Evolutionary conservation across 2,329 filamentous ascomycete genomes (phyloP), one percentile per base, ranked within the genome.

Genomic region (Hypomyces rosellus): DNA sequence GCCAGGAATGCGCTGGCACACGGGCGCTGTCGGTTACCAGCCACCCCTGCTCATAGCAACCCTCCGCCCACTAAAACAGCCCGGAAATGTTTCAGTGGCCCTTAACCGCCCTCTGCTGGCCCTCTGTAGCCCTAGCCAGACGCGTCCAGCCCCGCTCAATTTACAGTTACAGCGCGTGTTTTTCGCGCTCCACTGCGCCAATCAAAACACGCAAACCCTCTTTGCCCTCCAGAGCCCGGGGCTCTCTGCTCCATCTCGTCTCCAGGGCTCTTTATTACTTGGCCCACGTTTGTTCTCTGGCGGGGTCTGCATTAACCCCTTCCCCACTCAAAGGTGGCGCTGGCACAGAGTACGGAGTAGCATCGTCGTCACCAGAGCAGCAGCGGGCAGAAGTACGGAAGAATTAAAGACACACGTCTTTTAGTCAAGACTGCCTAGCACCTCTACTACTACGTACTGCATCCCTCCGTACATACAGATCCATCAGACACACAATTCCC

Each of bases 151-250:
- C 53, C 45, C 48, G 49, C 46, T 13, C 12, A 34, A 39, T 12
- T 14, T 40, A 36, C 25, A 36, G 15, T 15, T n/a, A 13, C 34
- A 40, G 39, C 64, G 64, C 64, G 64, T 63, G 53, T 22, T 39
- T 61, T 60, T 66, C 64, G 64, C 57, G 64, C 56, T 49, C 34
- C 16, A 25, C 45, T 45, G 50, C 44, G 43, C 61, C 61, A 61
- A 65, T 64, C 58, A 63, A 41, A 34, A 38, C 16, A 22, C 38
- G 25, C 2, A 30, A 30, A 8, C 9, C 25, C 6, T 11, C 25
- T 30, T 20, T 20, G 20, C 20, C 20, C 20, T 20, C 20, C 11
- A n/a, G 12, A 15, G 43, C 45, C 15, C n/a, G n/a, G n/a, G n/a
- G n/a, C n/a, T n/a, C n/a, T n/a, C n/a, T n/a, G n/a, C n/a, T n/a